phyloP scores from a whole-genome alignment of 805 yeast genomes.

The Zygoascus ofunaensis region DNA sequence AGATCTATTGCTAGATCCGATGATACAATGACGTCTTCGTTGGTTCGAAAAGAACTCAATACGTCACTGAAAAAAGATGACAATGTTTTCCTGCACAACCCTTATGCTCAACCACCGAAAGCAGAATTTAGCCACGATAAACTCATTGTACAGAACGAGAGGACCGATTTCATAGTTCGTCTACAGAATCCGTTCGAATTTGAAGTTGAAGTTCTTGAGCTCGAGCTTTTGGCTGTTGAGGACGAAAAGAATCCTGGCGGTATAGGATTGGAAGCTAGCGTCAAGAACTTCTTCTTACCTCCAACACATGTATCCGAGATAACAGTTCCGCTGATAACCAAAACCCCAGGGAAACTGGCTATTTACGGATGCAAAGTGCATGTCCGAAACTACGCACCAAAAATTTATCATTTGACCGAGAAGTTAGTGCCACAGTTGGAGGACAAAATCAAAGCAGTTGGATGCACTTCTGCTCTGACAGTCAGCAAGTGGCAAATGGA shows the following conservation, averaged over 20 bases:
- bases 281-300: conserved; percentile 22
- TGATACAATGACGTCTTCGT: conserved; percentile 6
- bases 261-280: conserved; percentile 14
- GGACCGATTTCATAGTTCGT: conserved; percentile 44
- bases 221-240: conserved; percentile 19
- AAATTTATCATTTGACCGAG: conserved; percentile 27
- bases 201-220: conserved; percentile 47
- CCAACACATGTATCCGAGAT: conserved; percentile 21
- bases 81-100: conserved; percentile 49
- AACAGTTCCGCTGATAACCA: conserved; percentile 25
- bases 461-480: conserved; percentile 10
- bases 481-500: neutral
- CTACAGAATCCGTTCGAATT: conserved; percentile 77
- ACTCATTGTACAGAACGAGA: conserved; percentile 52
- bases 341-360: conserved; percentile 38
- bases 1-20: conserved; percentile 35
- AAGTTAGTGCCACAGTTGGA: conserved; percentile 7
- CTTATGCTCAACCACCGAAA: conserved; percentile 29
- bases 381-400: conserved; percentile 42
- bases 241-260: conserved; percentile 7
- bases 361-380: conserved; percentile 45
- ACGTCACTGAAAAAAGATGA: conserved; percentile 6
- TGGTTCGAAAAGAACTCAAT: neutral
- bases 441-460: conserved; percentile 25
- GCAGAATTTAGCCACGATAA: conserved; percentile 18